Evolutionary conservation across 768 basidiomycete species (phyloP), one percentile per base, ranked within the genome.

Genomic region (Tylopilus vinaceipallidus): DNA sequence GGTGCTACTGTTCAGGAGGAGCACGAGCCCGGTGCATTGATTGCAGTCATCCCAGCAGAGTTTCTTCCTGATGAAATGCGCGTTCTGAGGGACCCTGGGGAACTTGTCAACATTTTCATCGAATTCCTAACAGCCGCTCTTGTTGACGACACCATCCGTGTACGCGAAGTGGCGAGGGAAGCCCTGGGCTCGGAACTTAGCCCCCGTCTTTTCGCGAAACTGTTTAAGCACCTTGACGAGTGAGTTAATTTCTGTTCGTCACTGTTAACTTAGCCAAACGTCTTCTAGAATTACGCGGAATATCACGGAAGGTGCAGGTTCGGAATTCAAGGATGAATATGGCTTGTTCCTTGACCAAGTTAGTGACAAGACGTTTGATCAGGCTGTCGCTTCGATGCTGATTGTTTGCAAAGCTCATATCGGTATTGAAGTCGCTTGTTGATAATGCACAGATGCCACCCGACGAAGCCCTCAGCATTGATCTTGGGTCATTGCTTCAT

Each of bases 121-220:
- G 74, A 72, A 4, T 79, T 82, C 44, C 73, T 90, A 26, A 84
- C 90, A n/a, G 80, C 80, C 32, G 71, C 87, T 35, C 71, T 95
- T 38, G 71, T 87, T 16, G 71, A 75, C n/a, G 79, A 83, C 12
- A 78, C 80, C 43, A 73, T 82, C 6, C 75, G 79, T 37, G 78
- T 87, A 30, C 81, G 91, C n/a, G 88, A 95, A 58, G 75, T 82
- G 11, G 88, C 88, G 3, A 79, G 82, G 55, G 91, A 92, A 47
- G 89, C 91, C 0, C 68, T 97, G 16, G 91, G 92, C 2, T 73
- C 75, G 13, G 93, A 97, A 58, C 73, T 95, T 17, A 85, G 82
- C 52, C 82, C 85, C 23, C 75, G 79, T 39, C 70, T 91, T 40
- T 88, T 89, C 57, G 72, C 78, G 19, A 77, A 75, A 49, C 69